Evolutionary conservation across 805 yeast species (phyloP), one percentile per base, ranked within the genome.

Genomic region (Lachancea nothofagi): DNA sequence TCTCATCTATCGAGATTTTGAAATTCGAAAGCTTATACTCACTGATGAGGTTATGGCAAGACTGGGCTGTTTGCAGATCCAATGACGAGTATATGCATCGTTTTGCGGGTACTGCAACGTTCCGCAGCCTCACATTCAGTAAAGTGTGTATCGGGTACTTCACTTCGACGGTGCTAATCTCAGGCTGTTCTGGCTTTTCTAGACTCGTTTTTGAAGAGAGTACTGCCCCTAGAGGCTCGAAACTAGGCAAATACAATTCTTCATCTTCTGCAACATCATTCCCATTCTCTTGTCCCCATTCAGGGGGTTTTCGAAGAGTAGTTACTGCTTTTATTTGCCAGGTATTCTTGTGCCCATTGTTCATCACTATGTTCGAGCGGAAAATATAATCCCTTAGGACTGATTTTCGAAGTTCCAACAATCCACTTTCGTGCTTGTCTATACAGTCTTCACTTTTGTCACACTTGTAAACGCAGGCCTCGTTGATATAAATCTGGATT

Each of bases 311-410:
- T 46, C 50, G 26, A 44, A 45, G 12, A 44, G 34, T 29, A 9
- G 14, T 21, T 18, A 19, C 33, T 5, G 35, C 34, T 6, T 24
- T 27, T 20, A 42, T 36, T 19, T n/a, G 18, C 25, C 37, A 14
- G 17, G 51, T 21, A 36, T 59, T 59, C 34, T 53, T 53, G 36
- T 53, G 53, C 2, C 61, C 63, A 44, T 58, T 58, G 40, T 58
- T 59, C 64, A 59, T 57, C 1, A 57, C 61, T 3, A 56, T 55
- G 23, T 53, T 55, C 10, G 61, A 55, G 37, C 50, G 45, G 32
- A 58, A 59, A 23, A 58, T 33, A 14, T 41, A 29, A 4, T 46
- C 50, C 5, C 49, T 32, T 20, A 54, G 45, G n/a, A 47, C 40
- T 8, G 44, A 42, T 3, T 40, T 34, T 19, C 50, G 51, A 27